Conservation (phyloP, 345 rosid species). For the Linum usitatissimum region DNA sequence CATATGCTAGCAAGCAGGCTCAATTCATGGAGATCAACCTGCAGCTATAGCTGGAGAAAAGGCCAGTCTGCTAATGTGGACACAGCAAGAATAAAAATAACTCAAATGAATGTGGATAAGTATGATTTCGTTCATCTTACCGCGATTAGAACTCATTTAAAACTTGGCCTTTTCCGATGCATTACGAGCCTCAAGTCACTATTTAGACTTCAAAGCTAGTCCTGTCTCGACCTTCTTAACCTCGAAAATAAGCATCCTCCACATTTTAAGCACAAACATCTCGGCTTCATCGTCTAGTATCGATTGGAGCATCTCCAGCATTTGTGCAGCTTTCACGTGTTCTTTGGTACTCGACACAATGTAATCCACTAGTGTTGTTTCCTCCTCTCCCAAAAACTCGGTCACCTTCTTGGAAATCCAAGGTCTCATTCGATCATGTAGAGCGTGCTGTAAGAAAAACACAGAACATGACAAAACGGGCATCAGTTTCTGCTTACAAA, state of each 20-base stretch:
- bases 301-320: conserved; percentile 80
- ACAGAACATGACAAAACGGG: background rate
- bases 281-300: conserved; percentile 94
- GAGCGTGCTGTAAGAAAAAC: conserved; percentile 37
- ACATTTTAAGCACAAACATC: conserved; percentile 98
- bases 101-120: too few relatives aligned
- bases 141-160: too few relatives aligned
- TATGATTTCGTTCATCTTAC: too few relatives aligned
- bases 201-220: conserved; percentile 2
- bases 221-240: conserved; percentile 75
- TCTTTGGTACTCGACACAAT: conserved; percentile 74
- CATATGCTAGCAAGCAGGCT: too few relatives aligned
- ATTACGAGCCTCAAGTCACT: background rate
- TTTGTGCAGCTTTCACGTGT: conserved; percentile 76
- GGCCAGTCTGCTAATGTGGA: too few relatives aligned
- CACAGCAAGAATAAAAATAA: too few relatives aligned
- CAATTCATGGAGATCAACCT: too few relatives aligned
- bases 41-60: too few relatives aligned
- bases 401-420: conserved; percentile 96
- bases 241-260: conserved; percentile 98
- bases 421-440: conserved; percentile 94
- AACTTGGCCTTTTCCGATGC: background rate
- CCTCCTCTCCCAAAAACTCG: conserved; percentile 96
- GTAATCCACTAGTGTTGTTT: conserved; percentile 76
- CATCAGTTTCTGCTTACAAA: too few relatives aligned